Percentiles rank a stretch among this genome's conserved stretches.
phyloP scores from a whole-genome alignment of 176 grass and related monocot species.

The Phragmites australis region DNA sequence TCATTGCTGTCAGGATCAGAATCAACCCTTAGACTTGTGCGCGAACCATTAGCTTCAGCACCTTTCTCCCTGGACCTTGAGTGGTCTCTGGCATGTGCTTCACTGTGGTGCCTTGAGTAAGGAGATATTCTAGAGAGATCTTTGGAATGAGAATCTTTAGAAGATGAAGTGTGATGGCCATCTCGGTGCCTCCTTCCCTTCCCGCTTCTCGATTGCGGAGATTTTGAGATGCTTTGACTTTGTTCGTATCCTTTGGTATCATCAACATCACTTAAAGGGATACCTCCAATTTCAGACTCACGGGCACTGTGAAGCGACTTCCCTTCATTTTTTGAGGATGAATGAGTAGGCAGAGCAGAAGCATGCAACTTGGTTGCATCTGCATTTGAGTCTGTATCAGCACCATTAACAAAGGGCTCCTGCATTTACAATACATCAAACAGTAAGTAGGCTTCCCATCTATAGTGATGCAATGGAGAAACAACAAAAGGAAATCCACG shows the following conservation, averaged over 20 bases:
- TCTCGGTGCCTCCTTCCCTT: constrained; percentile 38
- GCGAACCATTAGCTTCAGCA: constrained; percentile 31
- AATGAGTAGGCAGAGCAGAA: not conserved
- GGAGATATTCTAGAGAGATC: constrained; percentile 43
- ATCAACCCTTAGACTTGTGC: constrained; percentile 38
- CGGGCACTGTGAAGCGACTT: not conserved
- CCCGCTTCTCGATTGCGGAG: constrained; percentile 9
- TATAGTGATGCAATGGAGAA: not conserved
- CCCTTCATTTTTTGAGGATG: constrained; percentile 12
- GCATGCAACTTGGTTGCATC: not conserved
- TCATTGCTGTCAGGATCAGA: constrained; percentile 30
- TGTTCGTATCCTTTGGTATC: constrained; percentile 14
- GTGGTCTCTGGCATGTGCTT: constrained; percentile 34
- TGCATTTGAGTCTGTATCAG: not conserved
- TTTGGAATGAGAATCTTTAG: constrained; percentile 28
- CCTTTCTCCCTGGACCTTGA: constrained; percentile 38
- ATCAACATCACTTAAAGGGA: constrained; percentile 21
- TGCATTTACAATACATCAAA: constrained; percentile 2
- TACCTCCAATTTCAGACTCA: not conserved
- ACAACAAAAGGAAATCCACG: not conserved
- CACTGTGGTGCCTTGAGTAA: constrained; percentile 16
- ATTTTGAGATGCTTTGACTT: constrained; percentile 34
- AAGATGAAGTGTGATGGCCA: constrained; percentile 2
- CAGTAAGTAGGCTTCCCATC: not conserved
- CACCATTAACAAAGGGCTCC: not conserved